These are phyloP conservation scores for Hyaloscypha hepaticicola DNA, from an alignment of 495 filamentous ascomycete genomes.

Conservation along the genomic window DNA sequence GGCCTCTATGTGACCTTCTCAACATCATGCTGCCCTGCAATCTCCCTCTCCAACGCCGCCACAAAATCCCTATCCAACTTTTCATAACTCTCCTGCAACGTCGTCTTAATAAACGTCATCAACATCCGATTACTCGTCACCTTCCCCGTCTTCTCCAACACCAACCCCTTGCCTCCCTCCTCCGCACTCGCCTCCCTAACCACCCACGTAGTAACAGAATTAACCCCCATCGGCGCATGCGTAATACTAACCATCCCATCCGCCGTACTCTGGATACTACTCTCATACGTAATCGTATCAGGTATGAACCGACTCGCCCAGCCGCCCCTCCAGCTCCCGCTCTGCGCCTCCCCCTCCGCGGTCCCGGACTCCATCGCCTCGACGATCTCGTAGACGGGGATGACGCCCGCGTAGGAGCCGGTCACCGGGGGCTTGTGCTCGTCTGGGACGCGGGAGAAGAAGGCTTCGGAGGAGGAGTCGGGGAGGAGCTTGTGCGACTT, in stretches of 20 bases:
- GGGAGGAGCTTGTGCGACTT: constrained; percentile 22
- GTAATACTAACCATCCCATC: constrained; percentile 20
- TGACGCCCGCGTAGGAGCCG: not conserved
- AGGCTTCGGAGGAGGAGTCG: constrained; percentile 4
- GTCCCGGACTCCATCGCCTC: constrained; percentile 4
- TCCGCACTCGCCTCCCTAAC: not conserved
- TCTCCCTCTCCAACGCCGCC: constrained; percentile 15
- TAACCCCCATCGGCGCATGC: constrained; percentile 27
- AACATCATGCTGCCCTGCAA: constrained; percentile 1
- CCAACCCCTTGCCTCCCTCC: constrained; percentile 4
- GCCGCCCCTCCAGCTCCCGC: constrained; percentile 20
- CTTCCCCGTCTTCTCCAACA: constrained; percentile 18
- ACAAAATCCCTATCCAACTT: constrained; percentile 21
- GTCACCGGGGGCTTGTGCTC: constrained; percentile 14
- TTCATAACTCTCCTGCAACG: constrained; percentile 24
- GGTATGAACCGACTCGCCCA: constrained; percentile 27
- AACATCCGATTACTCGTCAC: constrained; percentile 29
- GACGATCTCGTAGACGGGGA: constrained; percentile 15
- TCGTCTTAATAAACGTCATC: constrained; percentile 28
- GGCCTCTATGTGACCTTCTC: not conserved
- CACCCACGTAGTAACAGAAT: constrained; percentile 21
- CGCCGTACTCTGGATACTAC: constrained; percentile 6
- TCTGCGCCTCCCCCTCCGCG: not conserved
- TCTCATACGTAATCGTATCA: constrained; percentile 21
- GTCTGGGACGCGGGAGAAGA: constrained; percentile 15